A percentile compares a stretch with the other conserved stretches of the same genome.
phyloP scores from a whole-genome alignment of 768 basidiomycete species.

The Mycena leptocephala region DNA sequence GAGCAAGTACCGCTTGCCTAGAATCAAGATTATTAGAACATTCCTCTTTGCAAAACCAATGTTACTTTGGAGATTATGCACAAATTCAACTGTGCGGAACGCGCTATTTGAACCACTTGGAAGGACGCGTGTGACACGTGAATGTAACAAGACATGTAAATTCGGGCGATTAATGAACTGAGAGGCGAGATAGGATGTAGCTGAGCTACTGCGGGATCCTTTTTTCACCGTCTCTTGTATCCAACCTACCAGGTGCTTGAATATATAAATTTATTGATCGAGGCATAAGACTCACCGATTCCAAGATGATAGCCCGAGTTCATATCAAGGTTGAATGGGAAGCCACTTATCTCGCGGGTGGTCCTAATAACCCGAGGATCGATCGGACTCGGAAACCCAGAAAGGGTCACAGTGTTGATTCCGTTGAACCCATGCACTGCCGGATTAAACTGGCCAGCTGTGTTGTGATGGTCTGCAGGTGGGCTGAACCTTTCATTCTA shows the following conservation, averaged over 20 bases:
- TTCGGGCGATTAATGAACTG: constrained; percentile 46
- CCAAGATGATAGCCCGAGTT: constrained; percentile 32
- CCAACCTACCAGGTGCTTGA: constrained; percentile 32
- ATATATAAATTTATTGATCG: neutral
- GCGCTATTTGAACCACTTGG: constrained; percentile 11
- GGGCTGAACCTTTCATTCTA: constrained; percentile 38
- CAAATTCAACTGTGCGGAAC: constrained; percentile 4
- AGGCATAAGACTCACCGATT: constrained; percentile 17
- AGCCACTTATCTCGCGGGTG: constrained; percentile 36
- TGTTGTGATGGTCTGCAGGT: constrained; percentile 48
- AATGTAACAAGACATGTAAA: constrained; percentile 46
- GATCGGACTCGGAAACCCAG: constrained; percentile 37
- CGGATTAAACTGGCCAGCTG: constrained; percentile 35
- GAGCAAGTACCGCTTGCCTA: neutral
- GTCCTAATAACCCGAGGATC: constrained; percentile 43
- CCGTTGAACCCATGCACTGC: constrained; percentile 43
- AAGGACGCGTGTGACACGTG: constrained; percentile 41
- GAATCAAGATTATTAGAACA: too few relatives aligned
- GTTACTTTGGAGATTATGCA: neutral
- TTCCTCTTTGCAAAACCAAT: neutral
- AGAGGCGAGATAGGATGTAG: constrained; percentile 49
- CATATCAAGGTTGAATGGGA: constrained; percentile 35
- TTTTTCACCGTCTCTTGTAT: constrained; percentile 37
- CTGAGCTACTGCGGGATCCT: too few relatives aligned
- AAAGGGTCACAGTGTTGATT: constrained; percentile 34